Base-by-base conservation (phyloP, 2,329 filamentous ascomycete genomes). In the Zymoseptoria pseudotritici region DNA sequence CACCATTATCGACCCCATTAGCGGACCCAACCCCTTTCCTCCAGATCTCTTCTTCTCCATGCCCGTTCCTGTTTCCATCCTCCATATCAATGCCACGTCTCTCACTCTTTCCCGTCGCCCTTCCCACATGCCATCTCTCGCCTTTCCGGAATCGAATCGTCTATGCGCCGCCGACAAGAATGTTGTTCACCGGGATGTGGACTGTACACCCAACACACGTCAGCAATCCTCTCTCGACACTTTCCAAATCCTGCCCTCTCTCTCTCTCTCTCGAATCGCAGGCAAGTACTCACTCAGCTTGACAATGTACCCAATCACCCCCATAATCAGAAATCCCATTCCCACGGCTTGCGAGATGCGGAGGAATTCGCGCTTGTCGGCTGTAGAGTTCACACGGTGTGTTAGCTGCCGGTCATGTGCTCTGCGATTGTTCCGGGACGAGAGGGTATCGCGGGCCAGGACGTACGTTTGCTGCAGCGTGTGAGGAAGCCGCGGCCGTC, bases 181-280 rank as follows among this genome's bases (percentile, higher is more conserved):
- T 84, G 74, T 87, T 85, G 81, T 88, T 88, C 65, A 88, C 81
- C 64, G 86, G 86, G 54, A 88, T 86, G 73, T 88, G 85, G 65
- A 88, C 83, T 86, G 58, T 13, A 2, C 17, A 31, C 4, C 11
- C 7, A 13, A 5, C 13, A 6, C 9, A 24, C 31, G 50, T 63
- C 56, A 29, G 59, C 42, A 31, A 42, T 5, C 4, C 4, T 17
- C 36, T 42, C 36, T 17, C 6, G 1, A 36, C 31, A 4, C 50
- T 52, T 52, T 20, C n/a, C 50, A 42, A 9, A 17, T 13, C 36
- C 29, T 49, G 21, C 21, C 21, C 21, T 22, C 21, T n/a, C n/a
- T 53, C 46, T 50, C 36, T 1, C 19, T 52, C 54, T 31, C n/a
- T 49, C 1, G 17, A 52, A 13, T 52, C 19, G 13, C 50, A 20